Base-by-base conservation (phyloP, 2,329 filamentous ascomycete species). In the Sporothrix schenckii region DNA sequence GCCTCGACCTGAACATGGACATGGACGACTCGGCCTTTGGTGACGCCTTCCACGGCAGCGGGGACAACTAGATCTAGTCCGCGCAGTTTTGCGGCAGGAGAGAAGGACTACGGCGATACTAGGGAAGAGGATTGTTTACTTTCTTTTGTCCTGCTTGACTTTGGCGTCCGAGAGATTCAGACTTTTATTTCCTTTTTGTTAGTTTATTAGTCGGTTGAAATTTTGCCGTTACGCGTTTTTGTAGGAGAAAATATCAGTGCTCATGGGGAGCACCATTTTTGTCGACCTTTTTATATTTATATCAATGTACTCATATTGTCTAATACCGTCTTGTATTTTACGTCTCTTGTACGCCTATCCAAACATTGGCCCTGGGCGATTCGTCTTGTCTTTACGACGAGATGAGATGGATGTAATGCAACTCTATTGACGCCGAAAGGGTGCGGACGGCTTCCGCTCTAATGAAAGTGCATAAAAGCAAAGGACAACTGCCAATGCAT, bases 11-110 rank as follows among this genome's bases (percentile, higher is more conserved):
- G 67, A 84, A 86, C 75, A 86, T 89, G 81, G 90, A 90, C 73
- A 86, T 93, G 82, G 91, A 92, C 61, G 91, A 93, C 76, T 92
- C 90, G 49, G 92, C 91, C 1, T 95, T 95, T 81, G 92, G 91
- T 2, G 91, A 95, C 75, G 92, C 92, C 0, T 92, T 94, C 80
- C 91, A 93, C 75, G 87, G 86, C 4, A 85, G 79, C 21, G 76
- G 21, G 77, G 80, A 68, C 63, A 66, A 66, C 47, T 66, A 66
- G 47, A 7, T n/a, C 14, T 16, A 63, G 39, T 27, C 21, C 19
- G 14, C 39, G 24, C 24, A 9, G 49, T n/a, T 7, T 13, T 44
- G 41, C 14, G 41, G 41, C 14, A 16, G 9, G 41, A 44, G 6
- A 16, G 11, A 13, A 11, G 41, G 11, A 44, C 14, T 44, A 16